Evolutionary conservation across 768 basidiomycete species (phyloP).

Genomic region (Mycena crocata): DNA sequence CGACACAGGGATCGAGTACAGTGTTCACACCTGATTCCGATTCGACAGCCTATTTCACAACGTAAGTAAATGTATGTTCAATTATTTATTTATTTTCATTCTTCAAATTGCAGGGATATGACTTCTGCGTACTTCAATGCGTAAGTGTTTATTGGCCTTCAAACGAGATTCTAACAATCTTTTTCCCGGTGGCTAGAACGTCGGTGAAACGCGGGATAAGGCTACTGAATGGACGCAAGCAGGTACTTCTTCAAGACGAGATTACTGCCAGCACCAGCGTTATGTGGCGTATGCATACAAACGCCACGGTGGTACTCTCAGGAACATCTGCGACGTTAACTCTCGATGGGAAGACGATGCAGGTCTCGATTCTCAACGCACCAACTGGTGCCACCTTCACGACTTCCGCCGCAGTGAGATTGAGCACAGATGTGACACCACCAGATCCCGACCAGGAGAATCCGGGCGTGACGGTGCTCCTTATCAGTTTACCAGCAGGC

Average conservation of each 20-base stretch:
- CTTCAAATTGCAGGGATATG: slow-evolving; percentile 61
- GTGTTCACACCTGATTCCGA: slow-evolving; percentile 64
- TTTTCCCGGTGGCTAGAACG: slow-evolving; percentile 53
- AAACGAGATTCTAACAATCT: not conserved
- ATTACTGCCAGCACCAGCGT: slow-evolving; percentile 69
- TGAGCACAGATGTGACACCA: slow-evolving; percentile 71
- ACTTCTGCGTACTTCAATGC: slow-evolving; percentile 78
- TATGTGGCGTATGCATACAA: slow-evolving; percentile 96
- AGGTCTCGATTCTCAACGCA: slow-evolving; percentile 75
- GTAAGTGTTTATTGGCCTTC: slow-evolving; percentile 58
- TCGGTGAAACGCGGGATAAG: slow-evolving; percentile 89
- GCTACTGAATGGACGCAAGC: slow-evolving; percentile 82
- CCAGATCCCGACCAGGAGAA: slow-evolving; percentile 77
- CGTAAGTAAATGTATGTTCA: slow-evolving; percentile 36
- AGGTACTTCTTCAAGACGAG: slow-evolving; percentile 95
- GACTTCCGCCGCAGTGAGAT: slow-evolving; percentile 64
- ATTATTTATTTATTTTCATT: not conserved
- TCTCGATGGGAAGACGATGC: slow-evolving; percentile 76
- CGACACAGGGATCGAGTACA: slow-evolving; percentile 87
- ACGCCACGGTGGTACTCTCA: slow-evolving; percentile 75
- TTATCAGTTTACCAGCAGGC: slow-evolving; percentile 74
- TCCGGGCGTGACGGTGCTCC: slow-evolving; percentile 81
- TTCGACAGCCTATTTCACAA: slow-evolving; percentile 85
- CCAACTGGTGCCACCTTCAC: slow-evolving; percentile 76
- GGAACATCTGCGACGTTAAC: slow-evolving; percentile 81